Evolutionary conservation across 1,139 yeast genomes (phyloP).

Genomic region (Yamadazyma jaroonii): DNA sequence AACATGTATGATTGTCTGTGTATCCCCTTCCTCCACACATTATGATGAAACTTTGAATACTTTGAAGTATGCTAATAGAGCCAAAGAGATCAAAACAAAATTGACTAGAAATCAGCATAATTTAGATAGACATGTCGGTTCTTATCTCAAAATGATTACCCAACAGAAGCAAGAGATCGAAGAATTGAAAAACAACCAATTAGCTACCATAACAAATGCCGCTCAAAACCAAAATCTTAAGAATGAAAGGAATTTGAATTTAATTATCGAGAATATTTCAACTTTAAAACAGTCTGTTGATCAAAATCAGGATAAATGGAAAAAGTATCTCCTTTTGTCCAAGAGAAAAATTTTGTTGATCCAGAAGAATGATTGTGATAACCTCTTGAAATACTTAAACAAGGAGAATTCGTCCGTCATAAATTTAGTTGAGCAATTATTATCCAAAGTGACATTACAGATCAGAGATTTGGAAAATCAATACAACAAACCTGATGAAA

Average conservation of each 20-base stretch:
- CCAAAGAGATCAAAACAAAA: slow-evolving; percentile 86
- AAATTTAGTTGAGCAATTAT: slow-evolving; percentile 24
- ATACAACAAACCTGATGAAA: slow-evolving; percentile 47
- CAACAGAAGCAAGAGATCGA: slow-evolving; percentile 80
- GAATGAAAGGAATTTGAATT: slow-evolving; percentile 33
- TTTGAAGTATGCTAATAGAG: slow-evolving; percentile 84
- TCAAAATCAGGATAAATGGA: slow-evolving; percentile 45
- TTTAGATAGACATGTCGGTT: slow-evolving; percentile 82
- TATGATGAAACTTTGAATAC: slow-evolving; percentile 92
- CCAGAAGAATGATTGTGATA: slow-evolving; percentile 39
- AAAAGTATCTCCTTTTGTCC: slow-evolving; percentile 50
- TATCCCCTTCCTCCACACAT: slow-evolving; percentile 81
- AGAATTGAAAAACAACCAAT: slow-evolving; percentile 59
- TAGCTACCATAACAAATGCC: slow-evolving; percentile 34
- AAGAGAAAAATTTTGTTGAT: slow-evolving; percentile 53
- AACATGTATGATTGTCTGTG: slow-evolving; percentile 93
- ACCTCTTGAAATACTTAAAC: slow-evolving; percentile 16
- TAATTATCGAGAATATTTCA: slow-evolving; percentile 40
- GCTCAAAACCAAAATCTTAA: slow-evolving; percentile 27
- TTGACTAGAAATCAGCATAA: slow-evolving; percentile 71
- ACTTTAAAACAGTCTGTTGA: slow-evolving; percentile 34
- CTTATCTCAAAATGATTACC: slow-evolving; percentile 80
- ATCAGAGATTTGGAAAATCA: slow-evolving; percentile 50
- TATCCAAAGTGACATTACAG: slow-evolving; percentile 34
- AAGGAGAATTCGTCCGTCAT: slow-evolving; percentile 8